Evolutionary conservation across 176 grass and related monocot genomes (phyloP), one percentile per base, ranked within the genome.

Genomic region (Calamus simplicifolius): DNA sequence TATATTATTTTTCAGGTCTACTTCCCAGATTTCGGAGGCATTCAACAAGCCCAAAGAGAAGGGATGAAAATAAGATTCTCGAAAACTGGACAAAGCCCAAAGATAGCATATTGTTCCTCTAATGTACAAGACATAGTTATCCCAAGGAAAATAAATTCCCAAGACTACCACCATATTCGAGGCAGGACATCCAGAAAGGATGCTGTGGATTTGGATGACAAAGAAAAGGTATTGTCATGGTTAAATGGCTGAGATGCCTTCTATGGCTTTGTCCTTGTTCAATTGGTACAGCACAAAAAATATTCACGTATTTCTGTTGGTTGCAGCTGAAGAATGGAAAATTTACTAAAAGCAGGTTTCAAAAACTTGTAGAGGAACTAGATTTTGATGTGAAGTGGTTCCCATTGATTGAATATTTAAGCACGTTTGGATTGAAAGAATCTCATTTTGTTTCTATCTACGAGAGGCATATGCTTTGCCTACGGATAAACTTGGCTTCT

Each of bases 381-480:
- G 79, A 80, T 55, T 88, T 97, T 5, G 92, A 97, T 76, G 78
- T 76, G 25, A 97, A 71, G 78, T 97, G 84, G 92, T 85, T 90
- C 74, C 87, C 78, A 1, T 68, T 91, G 52, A 61, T 97, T 58
- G 88, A 97, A 78, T 97, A 97, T 66, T 72, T 97, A 59, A 88
- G 87, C 69, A 88, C 92, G 21, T 91, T 80, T 82, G 87, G 87
- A 66, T 75, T 90, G 52, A 85, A 82, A 31, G 92, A 87, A 51
- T 87, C 92, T 60, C 77, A 97, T 83, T 90, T 97, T 69, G 59
- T 77, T 62, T 79, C 78, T 61, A 97, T 97, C 38, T 88, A 85
- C 66, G 78, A 82, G 61, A 89, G 87, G 13, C 87, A 90, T 74
- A 90, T 91, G 83, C 80, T 78, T 73, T 97, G 81, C 75, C 81